A percentile compares a stretch with the other conserved stretches of the same genome.
phyloP scores from a whole-genome alignment of 768 basidiomycete genomes.

The Auricularia sp. region DNA sequence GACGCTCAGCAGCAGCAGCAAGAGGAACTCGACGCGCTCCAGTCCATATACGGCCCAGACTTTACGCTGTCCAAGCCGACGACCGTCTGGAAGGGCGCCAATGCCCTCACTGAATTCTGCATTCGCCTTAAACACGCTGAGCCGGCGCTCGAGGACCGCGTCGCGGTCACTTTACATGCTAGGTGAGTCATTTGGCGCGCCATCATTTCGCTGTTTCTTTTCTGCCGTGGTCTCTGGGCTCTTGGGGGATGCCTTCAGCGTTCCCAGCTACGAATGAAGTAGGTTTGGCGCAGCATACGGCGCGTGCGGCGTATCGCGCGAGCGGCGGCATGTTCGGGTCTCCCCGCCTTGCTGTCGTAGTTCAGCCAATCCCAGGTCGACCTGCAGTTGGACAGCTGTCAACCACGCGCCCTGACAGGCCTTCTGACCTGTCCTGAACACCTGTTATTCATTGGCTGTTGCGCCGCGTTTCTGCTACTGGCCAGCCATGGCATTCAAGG shows the following conservation, averaged over 20 bases:
- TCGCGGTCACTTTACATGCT: conserved; percentile 57
- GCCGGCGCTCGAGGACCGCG: conserved; percentile 40
- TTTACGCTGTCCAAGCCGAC: conserved; percentile 65
- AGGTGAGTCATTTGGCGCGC: conserved; percentile 37
- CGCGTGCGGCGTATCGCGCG: background rate
- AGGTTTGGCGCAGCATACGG: too few species aligned
- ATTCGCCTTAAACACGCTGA: conserved; percentile 63
- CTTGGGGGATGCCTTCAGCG: background rate
- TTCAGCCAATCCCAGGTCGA: too few species aligned
- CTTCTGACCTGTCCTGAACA: too few species aligned
- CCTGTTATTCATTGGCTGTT: too few species aligned
- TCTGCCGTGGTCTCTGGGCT: conserved; percentile 5
- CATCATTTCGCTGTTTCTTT: background rate
- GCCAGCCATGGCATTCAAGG: too few species aligned
- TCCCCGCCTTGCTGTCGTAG: too few species aligned
- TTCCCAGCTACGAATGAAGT: too few species aligned
- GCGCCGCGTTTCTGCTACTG: too few species aligned
- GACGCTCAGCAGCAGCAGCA: conserved; percentile 35
- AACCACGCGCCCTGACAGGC: too few species aligned
- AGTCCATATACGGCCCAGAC: conserved; percentile 72
- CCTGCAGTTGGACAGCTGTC: too few species aligned
- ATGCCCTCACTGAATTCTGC: conserved; percentile 63
- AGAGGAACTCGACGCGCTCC: conserved; percentile 66
- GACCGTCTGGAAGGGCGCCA: conserved; percentile 78
- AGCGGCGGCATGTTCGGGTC: too few species aligned